Conservation (phyloP, 1,284 basidiomycete genomes). For the Moesziomyces globuligerus region DNA sequence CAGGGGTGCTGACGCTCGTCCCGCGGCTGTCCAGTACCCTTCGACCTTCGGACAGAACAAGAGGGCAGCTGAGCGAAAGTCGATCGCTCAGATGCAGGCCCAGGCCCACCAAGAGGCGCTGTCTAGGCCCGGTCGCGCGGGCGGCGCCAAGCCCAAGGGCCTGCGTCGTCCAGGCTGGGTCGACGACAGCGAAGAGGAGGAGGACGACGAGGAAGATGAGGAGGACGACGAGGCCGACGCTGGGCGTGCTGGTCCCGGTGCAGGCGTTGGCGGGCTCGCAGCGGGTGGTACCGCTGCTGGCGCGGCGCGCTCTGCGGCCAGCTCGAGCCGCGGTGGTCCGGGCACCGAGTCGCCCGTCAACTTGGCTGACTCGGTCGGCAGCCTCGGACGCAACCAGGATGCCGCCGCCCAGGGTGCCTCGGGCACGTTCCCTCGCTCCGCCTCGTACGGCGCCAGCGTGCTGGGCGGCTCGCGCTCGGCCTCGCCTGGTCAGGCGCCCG, state of each 20-base stretch:
- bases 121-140: constrained; percentile 47
- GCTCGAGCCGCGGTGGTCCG: constrained; percentile 24
- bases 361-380: constrained; percentile 33
- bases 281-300: constrained; percentile 2
- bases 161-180: constrained; percentile 45
- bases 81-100: constrained; percentile 57
- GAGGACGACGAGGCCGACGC: constrained; percentile 53
- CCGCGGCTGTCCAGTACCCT: constrained; percentile 41
- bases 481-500: constrained; percentile 35
- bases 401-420: constrained; percentile 6
- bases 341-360: constrained; percentile 33
- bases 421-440: constrained; percentile 23
- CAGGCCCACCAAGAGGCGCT: constrained; percentile 59
- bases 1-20: constrained; percentile 18
- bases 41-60: constrained; percentile 62
- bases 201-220: constrained; percentile 61
- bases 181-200: constrained; percentile 54
- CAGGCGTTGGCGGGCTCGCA: too few species aligned
- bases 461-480: constrained; percentile 21
- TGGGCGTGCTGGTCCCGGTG: constrained; percentile 13
- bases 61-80: constrained; percentile 55
- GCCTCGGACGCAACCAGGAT: constrained; percentile 26
- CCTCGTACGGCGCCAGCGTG: constrained; percentile 31
- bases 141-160: constrained; percentile 43
- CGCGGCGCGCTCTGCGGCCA: constrained; percentile 23